phyloP scores from a whole-genome alignment of 805 yeast species.

The Zygotorulaspora danielsina region DNA sequence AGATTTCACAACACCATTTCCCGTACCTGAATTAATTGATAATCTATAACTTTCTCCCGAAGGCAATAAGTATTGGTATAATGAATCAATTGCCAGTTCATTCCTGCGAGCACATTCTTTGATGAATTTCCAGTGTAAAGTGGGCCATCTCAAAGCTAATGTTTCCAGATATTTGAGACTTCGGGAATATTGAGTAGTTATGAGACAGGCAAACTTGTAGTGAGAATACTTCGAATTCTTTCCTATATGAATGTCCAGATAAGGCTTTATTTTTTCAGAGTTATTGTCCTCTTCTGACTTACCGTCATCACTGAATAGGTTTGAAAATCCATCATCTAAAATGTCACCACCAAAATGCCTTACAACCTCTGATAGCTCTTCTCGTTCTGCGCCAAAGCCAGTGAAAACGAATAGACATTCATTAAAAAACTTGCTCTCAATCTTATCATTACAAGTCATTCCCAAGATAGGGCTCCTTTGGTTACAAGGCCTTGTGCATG shows the following conservation, averaged over 20 bases:
- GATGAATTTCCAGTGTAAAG: constrained; percentile 56
- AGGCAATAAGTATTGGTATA: constrained; percentile 60
- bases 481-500: background rate
- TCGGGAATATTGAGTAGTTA: constrained; percentile 55
- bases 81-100: constrained; percentile 19
- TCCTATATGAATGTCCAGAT: constrained; percentile 15
- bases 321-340: constrained; percentile 35
- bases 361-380: constrained; percentile 37
- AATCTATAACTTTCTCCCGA: constrained; percentile 61
- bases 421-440: constrained; percentile 24
- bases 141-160: constrained; percentile 83
- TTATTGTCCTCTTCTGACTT: constrained; percentile 6
- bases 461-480: background rate
- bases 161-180: constrained; percentile 75
- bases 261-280: background rate
- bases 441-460: background rate
- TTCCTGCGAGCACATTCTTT: constrained; percentile 41
- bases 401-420: constrained; percentile 41
- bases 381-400: constrained; percentile 32
- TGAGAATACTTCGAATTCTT: constrained; percentile 12
- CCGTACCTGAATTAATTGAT: constrained; percentile 11
- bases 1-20: constrained; percentile 41
- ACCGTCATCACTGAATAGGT: constrained; percentile 23
- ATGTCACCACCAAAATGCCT: constrained; percentile 43
- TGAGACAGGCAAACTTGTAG: constrained; percentile 58